Conservation (phyloP, 2,329 filamentous ascomycete genomes). For the Daldinia sp. region DNA sequence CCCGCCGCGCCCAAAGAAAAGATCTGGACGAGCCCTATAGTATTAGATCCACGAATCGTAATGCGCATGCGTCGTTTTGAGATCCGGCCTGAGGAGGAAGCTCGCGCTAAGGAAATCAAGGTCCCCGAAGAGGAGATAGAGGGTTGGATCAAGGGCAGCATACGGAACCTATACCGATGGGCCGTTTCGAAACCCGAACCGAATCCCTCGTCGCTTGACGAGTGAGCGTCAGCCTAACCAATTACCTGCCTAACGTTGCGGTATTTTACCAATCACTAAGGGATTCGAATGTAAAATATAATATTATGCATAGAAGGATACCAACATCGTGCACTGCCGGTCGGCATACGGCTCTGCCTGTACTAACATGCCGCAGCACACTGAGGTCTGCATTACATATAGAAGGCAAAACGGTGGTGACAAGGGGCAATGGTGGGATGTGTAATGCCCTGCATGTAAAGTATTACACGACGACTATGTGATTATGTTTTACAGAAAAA, state of each 20-base stretch:
- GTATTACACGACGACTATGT: constrained; percentile 2
- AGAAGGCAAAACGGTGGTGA: constrained; percentile 13
- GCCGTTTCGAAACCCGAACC: constrained; percentile 58
- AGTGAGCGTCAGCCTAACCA: constrained; percentile 21
- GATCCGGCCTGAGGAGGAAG: constrained; percentile 76
- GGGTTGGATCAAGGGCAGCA: constrained; percentile 73
- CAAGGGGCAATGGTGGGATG: not conserved
- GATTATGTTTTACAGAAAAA: constrained; percentile 9
- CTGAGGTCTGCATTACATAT: constrained; percentile 13
- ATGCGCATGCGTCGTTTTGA: constrained; percentile 85
- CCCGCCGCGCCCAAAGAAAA: constrained; percentile 61
- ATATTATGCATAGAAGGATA: constrained; percentile 34
- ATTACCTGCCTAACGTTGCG: not conserved
- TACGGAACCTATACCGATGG: constrained; percentile 67
- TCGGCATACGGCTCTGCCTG: constrained; percentile 9
- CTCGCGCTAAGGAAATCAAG: constrained; percentile 70
- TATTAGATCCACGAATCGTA: constrained; percentile 80
- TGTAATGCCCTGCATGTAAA: not conserved
- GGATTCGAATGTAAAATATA: constrained; percentile 17
- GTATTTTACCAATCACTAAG: not conserved
- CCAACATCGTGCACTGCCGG: constrained; percentile 16
- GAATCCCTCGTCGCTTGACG: constrained; percentile 47
- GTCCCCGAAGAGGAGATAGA: constrained; percentile 77
- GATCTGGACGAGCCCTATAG: constrained; percentile 80
- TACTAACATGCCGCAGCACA: constrained; percentile 24